Conservation (phyloP, 2,329 filamentous ascomycete genomes). For the Paecilomyces niveus region DNA sequence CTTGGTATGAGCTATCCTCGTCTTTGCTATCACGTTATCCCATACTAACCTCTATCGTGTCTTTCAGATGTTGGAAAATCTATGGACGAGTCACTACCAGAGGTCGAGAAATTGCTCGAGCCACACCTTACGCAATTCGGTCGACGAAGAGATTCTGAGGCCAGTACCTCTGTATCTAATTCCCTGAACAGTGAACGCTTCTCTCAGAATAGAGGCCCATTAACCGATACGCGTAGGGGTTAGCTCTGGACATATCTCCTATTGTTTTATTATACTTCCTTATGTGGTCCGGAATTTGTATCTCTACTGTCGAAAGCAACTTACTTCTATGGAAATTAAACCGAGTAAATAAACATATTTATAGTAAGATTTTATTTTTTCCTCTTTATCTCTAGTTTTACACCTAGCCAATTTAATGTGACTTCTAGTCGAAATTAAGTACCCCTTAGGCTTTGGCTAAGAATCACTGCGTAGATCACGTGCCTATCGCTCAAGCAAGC, state of each 20-base stretch:
- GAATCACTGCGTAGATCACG: background rate
- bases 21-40: conserved; percentile 2
- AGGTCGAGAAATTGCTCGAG: conserved; percentile 34
- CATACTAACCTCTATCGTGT: conserved; percentile 6
- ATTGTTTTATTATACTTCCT: background rate
- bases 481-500: background rate
- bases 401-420: too few species aligned
- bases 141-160: conserved; percentile 24
- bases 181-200: conserved; percentile 31
- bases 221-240: conserved; percentile 24
- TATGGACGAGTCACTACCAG: conserved; percentile 31
- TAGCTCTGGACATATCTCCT: conserved; percentile 8
- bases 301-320: background rate
- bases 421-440: too few species aligned
- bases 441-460: background rate
- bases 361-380: background rate
- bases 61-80: conserved; percentile 31
- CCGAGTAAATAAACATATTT: background rate
- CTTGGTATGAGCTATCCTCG: conserved; percentile 48
- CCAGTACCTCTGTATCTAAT: conserved; percentile 23
- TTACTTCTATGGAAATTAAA: background rate
- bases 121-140: conserved; percentile 36
- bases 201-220: conserved; percentile 25
- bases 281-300: conserved; percentile 2
- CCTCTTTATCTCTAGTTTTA: background rate